A percentile compares a stretch with the other conserved stretches of the same genome.
Conservation (phyloP, 768 basidiomycete species). For the Amanita inopinata region DNA sequence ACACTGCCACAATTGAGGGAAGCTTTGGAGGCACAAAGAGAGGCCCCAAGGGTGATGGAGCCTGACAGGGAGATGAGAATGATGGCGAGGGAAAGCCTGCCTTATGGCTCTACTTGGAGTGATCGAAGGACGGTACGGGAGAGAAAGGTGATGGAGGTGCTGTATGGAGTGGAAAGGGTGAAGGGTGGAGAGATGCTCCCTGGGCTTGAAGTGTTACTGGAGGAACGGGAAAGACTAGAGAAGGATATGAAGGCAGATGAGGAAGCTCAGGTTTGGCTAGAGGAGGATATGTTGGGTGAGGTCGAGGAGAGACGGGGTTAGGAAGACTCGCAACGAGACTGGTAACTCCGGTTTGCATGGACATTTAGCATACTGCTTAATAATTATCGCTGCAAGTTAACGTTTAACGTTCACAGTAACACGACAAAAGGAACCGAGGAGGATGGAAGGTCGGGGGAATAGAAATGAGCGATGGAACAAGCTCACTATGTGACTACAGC, state of each 20-base stretch:
- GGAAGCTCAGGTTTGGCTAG: neutral
- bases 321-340: too few relatives aligned
- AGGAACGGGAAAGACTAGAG: conserved; percentile 22
- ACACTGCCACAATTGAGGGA: conserved; percentile 13
- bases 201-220: conserved; percentile 33
- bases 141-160: conserved; percentile 35
- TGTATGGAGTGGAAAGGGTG: conserved; percentile 38
- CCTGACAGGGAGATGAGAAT: conserved; percentile 18
- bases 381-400: too few relatives aligned
- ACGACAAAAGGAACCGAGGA: too few relatives aligned
- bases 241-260: conserved; percentile 18
- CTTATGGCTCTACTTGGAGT: conserved; percentile 19
- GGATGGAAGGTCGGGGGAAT: too few relatives aligned
- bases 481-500: too few relatives aligned
- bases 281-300: neutral
- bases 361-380: too few relatives aligned
- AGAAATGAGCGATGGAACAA: too few relatives aligned
- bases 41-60: conserved; percentile 28
- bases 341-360: too few relatives aligned
- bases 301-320: too few relatives aligned
- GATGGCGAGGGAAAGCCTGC: neutral
- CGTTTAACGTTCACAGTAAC: too few relatives aligned
- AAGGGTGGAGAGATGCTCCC: conserved; percentile 22
- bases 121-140: conserved; percentile 23
- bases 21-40: conserved; percentile 16